Conservation (phyloP, 148 eudicot species). For the Pouteria glomerata region DNA sequence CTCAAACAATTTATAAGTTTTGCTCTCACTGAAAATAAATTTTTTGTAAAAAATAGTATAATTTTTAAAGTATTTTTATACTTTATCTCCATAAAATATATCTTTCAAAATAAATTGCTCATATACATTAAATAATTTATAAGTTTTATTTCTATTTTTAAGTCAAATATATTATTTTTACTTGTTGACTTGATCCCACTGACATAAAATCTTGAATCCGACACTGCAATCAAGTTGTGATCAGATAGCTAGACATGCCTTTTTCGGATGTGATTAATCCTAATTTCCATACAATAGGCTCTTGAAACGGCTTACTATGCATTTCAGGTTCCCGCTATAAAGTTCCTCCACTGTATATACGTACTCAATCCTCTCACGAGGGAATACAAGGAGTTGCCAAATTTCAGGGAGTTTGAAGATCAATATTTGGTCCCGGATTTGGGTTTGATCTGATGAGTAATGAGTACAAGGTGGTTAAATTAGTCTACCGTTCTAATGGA, state of each 20-base stretch:
- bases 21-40: too few relatives aligned
- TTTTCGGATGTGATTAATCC: slow-evolving; percentile 9
- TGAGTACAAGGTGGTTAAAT: slow-evolving; percentile 25
- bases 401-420: slow-evolving; percentile 12
- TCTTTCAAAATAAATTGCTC: too few relatives aligned
- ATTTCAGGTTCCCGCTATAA: slow-evolving; percentile 8
- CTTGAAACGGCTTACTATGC: slow-evolving; percentile 26
- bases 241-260: slow-evolving; percentile 16
- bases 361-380: slow-evolving; percentile 24
- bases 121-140: too few relatives aligned
- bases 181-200: too few relatives aligned
- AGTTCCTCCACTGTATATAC: slow-evolving; percentile 3
- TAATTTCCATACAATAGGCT: too few relatives aligned
- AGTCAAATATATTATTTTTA: too few relatives aligned
- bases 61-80: too few relatives aligned
- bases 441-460: slow-evolving; percentile 12
- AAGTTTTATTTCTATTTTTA: too few relatives aligned
- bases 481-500: slow-evolving; percentile 7
- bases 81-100: too few relatives aligned
- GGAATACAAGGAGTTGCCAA: slow-evolving; percentile 15
- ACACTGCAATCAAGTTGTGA: neutral
- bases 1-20: too few relatives aligned
- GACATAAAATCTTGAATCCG: too few relatives aligned
- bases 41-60: too few relatives aligned
- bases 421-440: slow-evolving; percentile 13